These are phyloP conservation scores for Poterioochromonas sp. DNA, from an alignment of 352 stramenopile genomes.

Conservation along the genomic window DNA sequence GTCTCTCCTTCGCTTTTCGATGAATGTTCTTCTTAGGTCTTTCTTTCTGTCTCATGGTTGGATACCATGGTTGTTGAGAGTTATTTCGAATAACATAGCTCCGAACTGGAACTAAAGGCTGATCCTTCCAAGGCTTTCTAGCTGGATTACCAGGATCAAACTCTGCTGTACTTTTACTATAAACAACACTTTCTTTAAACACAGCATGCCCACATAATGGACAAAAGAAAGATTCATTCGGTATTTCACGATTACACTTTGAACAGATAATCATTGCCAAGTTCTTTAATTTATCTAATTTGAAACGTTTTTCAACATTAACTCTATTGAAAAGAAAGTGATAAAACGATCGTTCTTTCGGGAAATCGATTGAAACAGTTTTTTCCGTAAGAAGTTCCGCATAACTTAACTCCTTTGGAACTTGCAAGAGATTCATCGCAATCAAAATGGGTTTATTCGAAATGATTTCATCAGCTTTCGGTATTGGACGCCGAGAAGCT, in stretches of 20 bases:
- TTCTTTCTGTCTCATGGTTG: not conserved
- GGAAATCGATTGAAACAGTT: too few relatives aligned
- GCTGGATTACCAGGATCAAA: not conserved
- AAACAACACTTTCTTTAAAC: not conserved
- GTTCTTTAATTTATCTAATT: too few relatives aligned
- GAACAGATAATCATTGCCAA: too few relatives aligned
- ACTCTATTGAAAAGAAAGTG: too few relatives aligned
- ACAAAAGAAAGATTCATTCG: not conserved
- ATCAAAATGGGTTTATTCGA: conserved; percentile 68
- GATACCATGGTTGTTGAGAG: not conserved
- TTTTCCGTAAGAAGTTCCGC: too few relatives aligned
- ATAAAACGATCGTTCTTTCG: too few relatives aligned
- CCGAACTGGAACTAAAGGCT: not conserved
- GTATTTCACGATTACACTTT: not conserved
- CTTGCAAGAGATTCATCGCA: not conserved
- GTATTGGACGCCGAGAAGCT: conserved; percentile 66
- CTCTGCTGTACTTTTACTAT: not conserved
- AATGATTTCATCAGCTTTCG: conserved; percentile 59
- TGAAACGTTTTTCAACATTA: too few relatives aligned
- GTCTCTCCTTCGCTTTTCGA: too few relatives aligned
- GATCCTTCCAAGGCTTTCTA: not conserved
- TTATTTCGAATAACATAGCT: not conserved
- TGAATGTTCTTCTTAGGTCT: too few relatives aligned
- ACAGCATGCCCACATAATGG: not conserved
- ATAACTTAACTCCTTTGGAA: too few relatives aligned